A percentile compares a stretch with the other conserved stretches of the same genome.
phyloP scores from a whole-genome alignment of 1,139 yeast genomes.

The Suhomyces coccinellae region DNA sequence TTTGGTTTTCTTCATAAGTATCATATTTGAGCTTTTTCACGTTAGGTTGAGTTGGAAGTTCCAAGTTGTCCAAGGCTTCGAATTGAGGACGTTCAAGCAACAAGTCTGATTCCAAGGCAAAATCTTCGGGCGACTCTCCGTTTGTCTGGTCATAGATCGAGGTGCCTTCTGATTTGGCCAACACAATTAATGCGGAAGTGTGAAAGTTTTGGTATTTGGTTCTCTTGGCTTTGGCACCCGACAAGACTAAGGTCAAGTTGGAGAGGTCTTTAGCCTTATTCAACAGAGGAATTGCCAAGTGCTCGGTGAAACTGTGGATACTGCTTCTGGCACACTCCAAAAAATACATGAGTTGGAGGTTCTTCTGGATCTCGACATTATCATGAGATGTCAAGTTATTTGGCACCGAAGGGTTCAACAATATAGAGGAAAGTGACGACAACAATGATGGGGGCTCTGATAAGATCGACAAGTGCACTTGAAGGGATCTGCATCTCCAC shows the following conservation, averaged over 20 bases:
- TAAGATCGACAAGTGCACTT: constrained; percentile 59
- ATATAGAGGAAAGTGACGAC: constrained; percentile 39
- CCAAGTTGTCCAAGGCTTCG: constrained; percentile 59
- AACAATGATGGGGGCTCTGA: constrained; percentile 57
- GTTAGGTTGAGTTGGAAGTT: constrained; percentile 30
- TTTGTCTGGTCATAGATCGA: constrained; percentile 24
- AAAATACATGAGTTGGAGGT: constrained; percentile 49
- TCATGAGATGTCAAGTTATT: constrained; percentile 31
- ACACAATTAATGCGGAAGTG: constrained; percentile 71
- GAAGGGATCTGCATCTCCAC: constrained; percentile 74
- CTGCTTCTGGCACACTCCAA: constrained; percentile 68
- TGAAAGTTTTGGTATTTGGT: constrained; percentile 78
- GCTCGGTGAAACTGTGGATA: constrained; percentile 61
- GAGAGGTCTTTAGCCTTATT: constrained; percentile 57
- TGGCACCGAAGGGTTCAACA: constrained; percentile 37
- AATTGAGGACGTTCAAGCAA: constrained; percentile 72
- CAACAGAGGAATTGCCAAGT: constrained; percentile 52
- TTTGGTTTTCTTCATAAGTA: constrained; percentile 25
- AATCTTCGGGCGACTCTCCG: constrained; percentile 48
- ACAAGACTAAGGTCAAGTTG: constrained; percentile 61
- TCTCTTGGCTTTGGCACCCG: constrained; percentile 88
- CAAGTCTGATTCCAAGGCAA: constrained; percentile 72
- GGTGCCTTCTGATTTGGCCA: constrained; percentile 60
- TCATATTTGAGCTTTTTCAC: constrained; percentile 48
- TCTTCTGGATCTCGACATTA: constrained; percentile 29